Percentiles rank a stretch among this genome's conserved stretches.
phyloP scores from a whole-genome alignment of 2,329 filamentous ascomycete species.

The Fusarium verticillioides region DNA sequence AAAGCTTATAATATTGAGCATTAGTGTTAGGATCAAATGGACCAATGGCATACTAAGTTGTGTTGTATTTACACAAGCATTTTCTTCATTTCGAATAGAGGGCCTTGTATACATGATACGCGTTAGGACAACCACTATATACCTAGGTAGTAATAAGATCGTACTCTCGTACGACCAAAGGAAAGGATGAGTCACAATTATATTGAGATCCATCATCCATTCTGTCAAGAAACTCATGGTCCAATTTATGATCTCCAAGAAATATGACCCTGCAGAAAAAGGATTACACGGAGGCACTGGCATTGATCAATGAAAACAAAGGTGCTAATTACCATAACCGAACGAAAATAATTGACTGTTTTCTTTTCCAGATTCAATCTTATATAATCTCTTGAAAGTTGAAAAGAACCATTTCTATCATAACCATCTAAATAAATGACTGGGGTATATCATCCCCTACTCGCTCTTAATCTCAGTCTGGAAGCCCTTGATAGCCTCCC shows the following conservation, averaged over 20 bases:
- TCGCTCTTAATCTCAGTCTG: constrained; percentile 55
- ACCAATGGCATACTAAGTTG: background rate
- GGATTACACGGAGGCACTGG: background rate
- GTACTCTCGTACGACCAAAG: background rate
- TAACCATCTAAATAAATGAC: background rate
- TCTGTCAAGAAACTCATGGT: background rate
- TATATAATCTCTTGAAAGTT: too few relatives aligned
- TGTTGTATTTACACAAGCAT: too few relatives aligned
- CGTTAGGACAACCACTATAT: too few relatives aligned
- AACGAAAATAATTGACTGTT: background rate
- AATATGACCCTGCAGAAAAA: background rate
- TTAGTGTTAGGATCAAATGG: background rate
- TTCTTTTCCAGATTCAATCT: too few relatives aligned
- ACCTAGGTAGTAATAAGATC: background rate
- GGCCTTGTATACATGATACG: fast-evolving
- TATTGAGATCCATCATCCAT: background rate
- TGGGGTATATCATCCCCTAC: constrained; percentile 5
- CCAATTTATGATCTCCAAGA: background rate
- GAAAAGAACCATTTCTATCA: background rate
- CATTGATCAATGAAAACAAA: background rate
- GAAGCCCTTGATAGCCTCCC: constrained; percentile 60
- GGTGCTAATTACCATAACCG: too few relatives aligned
- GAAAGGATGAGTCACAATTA: background rate
- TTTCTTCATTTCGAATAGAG: background rate
- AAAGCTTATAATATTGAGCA: too few relatives aligned